phyloP scores from a whole-genome alignment of 176 grass and related monocot genomes.

The Musa troglodytarum region DNA sequence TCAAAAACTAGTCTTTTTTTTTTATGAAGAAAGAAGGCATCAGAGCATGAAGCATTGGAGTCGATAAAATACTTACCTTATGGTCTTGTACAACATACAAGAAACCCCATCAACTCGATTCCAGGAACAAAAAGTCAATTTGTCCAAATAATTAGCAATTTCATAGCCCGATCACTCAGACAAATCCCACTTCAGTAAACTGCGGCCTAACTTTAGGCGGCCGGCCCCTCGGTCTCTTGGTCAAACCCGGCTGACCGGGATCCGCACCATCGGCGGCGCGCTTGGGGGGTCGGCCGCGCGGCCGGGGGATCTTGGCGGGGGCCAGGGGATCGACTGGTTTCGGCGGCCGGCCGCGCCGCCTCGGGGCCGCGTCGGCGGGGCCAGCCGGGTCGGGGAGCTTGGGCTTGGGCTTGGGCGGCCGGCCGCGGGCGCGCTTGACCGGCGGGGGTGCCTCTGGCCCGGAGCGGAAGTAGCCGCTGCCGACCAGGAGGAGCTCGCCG shows the following conservation, averaged over 20 bases:
- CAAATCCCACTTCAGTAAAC: conserved; percentile 21
- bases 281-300: conserved; percentile 16
- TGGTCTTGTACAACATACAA: not conserved
- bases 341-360: conserved; percentile 25
- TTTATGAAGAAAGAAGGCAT: not conserved
- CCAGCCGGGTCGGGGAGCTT: conserved; percentile 11
- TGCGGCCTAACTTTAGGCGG: conserved; percentile 8
- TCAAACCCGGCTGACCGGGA: not conserved
- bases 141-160: not conserved
- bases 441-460: not conserved
- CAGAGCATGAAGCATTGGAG: not conserved
- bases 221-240: conserved; percentile 8
- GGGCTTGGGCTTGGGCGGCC: conserved; percentile 12
- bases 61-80: not conserved
- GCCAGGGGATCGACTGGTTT: conserved; percentile 10
- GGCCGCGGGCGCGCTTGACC: not conserved
- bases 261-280: not conserved
- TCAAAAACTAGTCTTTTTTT: not conserved
- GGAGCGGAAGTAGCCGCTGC: conserved; percentile 14
- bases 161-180: not conserved
- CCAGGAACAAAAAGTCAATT: not conserved
- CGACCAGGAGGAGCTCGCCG: conserved; percentile 15
- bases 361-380: not conserved
- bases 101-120: not conserved
- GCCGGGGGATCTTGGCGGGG: conserved; percentile 9